Percentiles rank a stretch among this genome's conserved stretches.
Conservation (phyloP, 1,284 basidiomycete genomes). For the Leccinum fuscescens region DNA sequence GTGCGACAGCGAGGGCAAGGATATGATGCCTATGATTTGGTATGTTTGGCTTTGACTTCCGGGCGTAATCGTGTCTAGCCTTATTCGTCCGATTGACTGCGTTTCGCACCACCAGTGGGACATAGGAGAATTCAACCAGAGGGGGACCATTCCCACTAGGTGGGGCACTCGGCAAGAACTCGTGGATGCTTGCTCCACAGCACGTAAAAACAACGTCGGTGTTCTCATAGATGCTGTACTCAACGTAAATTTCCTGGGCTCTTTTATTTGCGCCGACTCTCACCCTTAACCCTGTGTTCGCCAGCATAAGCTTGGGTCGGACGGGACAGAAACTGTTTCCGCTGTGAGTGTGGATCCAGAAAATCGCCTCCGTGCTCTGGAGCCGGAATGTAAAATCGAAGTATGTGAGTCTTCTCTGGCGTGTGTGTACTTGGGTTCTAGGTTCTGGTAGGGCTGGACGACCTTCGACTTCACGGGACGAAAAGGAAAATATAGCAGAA, state of each 20-base stretch:
- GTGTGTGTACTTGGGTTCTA: conserved; percentile 5
- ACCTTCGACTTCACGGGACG: conserved; percentile 82
- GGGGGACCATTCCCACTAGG: conserved; percentile 77
- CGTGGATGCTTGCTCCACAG: conserved; percentile 59
- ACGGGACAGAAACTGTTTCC: conserved; percentile 72
- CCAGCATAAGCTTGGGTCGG: conserved; percentile 83
- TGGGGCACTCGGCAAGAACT: conserved; percentile 91
- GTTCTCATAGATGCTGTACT: conserved; percentile 76
- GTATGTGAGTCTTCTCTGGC: conserved; percentile 35
- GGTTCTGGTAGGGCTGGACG: conserved; percentile 70
- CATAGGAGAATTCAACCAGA: conserved; percentile 90
- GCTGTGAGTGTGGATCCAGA: conserved; percentile 73
- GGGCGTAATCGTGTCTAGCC: neutral
- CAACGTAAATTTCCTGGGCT: conserved; percentile 49
- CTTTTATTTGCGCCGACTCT: conserved; percentile 5
- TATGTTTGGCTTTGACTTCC: conserved; percentile 31
- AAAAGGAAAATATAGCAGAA: conserved; percentile 69
- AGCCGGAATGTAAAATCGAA: conserved; percentile 68
- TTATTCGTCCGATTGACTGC: neutral
- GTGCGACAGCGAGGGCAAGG: conserved; percentile 58
- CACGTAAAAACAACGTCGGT: conserved; percentile 58
- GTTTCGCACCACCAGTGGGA: conserved; percentile 62
- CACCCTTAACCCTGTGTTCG: conserved; percentile 5
- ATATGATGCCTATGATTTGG: conserved; percentile 81
- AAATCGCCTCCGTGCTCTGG: conserved; percentile 58